Percentiles rank a stretch among this genome's conserved stretches.
phyloP scores from a whole-genome alignment of 495 filamentous ascomycete species.

The Aspergillus kassunensis region DNA sequence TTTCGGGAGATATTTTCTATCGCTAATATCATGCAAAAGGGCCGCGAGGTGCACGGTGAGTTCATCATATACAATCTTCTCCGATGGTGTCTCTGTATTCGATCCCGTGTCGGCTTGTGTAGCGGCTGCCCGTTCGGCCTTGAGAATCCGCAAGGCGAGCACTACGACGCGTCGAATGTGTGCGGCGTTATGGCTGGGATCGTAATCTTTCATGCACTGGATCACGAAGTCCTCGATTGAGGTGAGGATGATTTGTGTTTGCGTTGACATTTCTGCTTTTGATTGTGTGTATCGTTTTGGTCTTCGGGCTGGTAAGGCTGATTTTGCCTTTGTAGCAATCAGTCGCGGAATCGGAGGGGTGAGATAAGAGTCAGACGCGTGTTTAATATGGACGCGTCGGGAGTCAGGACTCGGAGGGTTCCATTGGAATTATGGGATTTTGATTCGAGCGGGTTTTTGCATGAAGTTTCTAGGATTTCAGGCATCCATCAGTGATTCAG shows the following conservation, averaged over 20 bases:
- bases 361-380: too few species aligned
- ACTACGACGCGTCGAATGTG: conserved; percentile 78
- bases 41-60: conserved; percentile 66
- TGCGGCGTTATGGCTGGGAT: conserved; percentile 78
- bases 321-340: too few species aligned
- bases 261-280: background rate
- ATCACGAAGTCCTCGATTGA: conserved; percentile 55
- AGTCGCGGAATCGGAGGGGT: too few species aligned
- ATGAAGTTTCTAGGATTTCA: too few species aligned
- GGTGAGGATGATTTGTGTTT: background rate
- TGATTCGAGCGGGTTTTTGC: too few species aligned
- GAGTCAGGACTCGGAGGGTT: too few species aligned
- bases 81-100: too few species aligned
- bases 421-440: too few species aligned
- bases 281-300: background rate
- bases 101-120: too few species aligned
- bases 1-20: conserved; percentile 66
- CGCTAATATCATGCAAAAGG: conserved; percentile 82
- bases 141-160: conserved; percentile 60
- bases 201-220: conserved; percentile 74
- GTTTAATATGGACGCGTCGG: too few species aligned
- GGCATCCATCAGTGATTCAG: too few species aligned
- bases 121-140: conserved; percentile 36
- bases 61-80: conserved; percentile 35
- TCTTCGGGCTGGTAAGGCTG: too few species aligned